These are phyloP conservation scores for Rhynchospora breviuscula DNA, from an alignment of 176 grass and related monocot species.

Conservation along the genomic window DNA sequence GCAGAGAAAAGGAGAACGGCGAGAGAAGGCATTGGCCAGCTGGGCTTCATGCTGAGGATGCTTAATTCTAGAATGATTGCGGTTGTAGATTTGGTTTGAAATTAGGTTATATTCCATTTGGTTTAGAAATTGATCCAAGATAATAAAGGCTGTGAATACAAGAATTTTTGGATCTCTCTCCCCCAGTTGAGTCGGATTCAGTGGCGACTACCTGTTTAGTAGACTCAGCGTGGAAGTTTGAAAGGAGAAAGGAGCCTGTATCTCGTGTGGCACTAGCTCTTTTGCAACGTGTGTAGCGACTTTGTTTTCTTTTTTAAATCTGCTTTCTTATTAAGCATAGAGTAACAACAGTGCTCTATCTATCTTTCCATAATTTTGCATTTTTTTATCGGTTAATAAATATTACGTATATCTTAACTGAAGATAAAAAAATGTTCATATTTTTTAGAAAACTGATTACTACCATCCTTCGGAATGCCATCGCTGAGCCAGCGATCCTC, in stretches of 20 bases:
- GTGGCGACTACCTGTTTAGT: neutral
- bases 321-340: too few relatives aligned
- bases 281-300: neutral
- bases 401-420: too few relatives aligned
- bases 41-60: slow-evolving; percentile 35
- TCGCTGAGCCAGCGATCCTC: too few relatives aligned
- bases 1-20: slow-evolving; percentile 21
- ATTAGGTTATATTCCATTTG: neutral
- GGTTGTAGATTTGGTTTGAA: neutral
- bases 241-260: neutral
- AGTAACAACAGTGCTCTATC: too few relatives aligned
- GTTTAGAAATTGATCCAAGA: neutral
- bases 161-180: slow-evolving; percentile 13
- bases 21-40: slow-evolving; percentile 13
- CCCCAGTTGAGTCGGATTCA: slow-evolving; percentile 7
- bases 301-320: too few relatives aligned
- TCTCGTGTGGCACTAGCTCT: neutral
- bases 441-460: too few relatives aligned
- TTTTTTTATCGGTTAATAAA: too few relatives aligned
- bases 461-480: too few relatives aligned
- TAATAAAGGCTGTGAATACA: neutral
- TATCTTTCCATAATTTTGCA: too few relatives aligned
- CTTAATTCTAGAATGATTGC: neutral
- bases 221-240: neutral
- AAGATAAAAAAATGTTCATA: too few relatives aligned